Percentiles rank a stretch among this genome's conserved stretches.
phyloP scores from a whole-genome alignment of 169 alveolate genomes.

The Amoebophrya sp. region DNA sequence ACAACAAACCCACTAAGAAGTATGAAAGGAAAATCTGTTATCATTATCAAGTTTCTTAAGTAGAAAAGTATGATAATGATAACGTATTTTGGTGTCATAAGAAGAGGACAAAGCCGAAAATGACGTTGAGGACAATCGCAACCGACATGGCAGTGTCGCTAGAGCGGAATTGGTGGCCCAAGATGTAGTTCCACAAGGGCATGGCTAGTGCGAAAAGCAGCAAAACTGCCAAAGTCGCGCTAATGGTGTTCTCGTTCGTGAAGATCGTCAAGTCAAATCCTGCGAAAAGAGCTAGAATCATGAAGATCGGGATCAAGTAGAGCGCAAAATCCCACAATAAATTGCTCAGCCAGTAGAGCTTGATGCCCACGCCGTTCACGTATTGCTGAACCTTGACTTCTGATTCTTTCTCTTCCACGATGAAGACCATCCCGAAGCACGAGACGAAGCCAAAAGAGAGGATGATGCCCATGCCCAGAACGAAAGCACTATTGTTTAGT shows the following conservation, averaged over 20 bases:
- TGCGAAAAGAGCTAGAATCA: neutral
- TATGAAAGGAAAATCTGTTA: too few species aligned
- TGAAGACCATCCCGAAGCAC: constrained; percentile 6
- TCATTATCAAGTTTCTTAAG: too few species aligned
- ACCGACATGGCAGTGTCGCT: neutral
- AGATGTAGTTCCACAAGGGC: constrained; percentile 13
- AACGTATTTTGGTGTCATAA: too few species aligned
- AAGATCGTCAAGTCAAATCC: neutral
- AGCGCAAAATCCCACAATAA: neutral
- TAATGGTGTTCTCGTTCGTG: neutral
- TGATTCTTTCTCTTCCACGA: neutral
- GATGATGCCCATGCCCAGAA: neutral
- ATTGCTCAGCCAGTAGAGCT: neutral
- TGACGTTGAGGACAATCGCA: neutral
- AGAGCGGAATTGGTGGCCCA: neutral
- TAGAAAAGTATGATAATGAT: too few species aligned
- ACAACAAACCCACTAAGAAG: neutral
- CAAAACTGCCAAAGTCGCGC: neutral
- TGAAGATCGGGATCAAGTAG: constrained; percentile 13
- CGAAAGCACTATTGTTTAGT: neutral
- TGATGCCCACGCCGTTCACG: neutral
- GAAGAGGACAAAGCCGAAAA: neutral
- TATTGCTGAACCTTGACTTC: neutral
- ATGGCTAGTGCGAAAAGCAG: neutral
- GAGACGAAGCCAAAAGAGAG: neutral